Percentiles rank a stretch among this genome's conserved stretches.
Evolutionary conservation across 768 basidiomycete species (phyloP).

Genomic region (Hortiboletus flavorubellus): DNA sequence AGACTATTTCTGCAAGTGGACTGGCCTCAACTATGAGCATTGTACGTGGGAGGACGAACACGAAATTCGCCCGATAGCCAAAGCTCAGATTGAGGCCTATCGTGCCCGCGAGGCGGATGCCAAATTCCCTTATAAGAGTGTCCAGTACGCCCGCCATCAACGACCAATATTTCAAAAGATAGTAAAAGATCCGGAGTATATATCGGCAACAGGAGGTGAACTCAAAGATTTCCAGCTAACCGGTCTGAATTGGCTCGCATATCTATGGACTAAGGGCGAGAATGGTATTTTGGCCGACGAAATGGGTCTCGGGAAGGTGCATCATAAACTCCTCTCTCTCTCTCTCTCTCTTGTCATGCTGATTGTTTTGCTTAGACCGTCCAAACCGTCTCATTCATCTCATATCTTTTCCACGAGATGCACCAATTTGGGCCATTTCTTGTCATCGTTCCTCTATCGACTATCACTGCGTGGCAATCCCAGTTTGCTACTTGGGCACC

Average conservation of each 20-base stretch:
- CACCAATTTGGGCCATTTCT: constrained; percentile 96
- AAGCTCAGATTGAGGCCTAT: constrained; percentile 76
- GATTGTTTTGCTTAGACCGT: constrained; percentile 58
- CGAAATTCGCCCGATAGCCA: constrained; percentile 75
- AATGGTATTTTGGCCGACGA: constrained; percentile 98
- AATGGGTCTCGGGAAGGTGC: constrained; percentile 97
- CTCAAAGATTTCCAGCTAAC: constrained; percentile 98
- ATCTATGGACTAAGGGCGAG: constrained; percentile 90
- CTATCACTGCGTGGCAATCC: constrained; percentile 96
- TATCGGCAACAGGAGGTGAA: constrained; percentile 70
- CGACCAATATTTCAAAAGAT: constrained; percentile 84
- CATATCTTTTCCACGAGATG: constrained; percentile 89
- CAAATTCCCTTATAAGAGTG: constrained; percentile 84
- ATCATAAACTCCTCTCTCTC: neutral
- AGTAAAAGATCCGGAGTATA: constrained; percentile 83
- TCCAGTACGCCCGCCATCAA: constrained; percentile 55
- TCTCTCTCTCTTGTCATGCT: constrained; percentile 8
- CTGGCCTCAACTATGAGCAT: constrained; percentile 86
- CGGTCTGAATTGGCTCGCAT: constrained; percentile 98
- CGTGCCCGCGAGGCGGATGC: constrained; percentile 70
- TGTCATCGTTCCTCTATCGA: constrained; percentile 96
- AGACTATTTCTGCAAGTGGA: constrained; percentile 98
- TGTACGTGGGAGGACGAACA: constrained; percentile 92
- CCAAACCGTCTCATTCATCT: constrained; percentile 93
- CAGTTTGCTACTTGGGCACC: constrained; percentile 96